Evolutionary conservation across 768 basidiomycete species (phyloP), one percentile per base, ranked within the genome.

Genomic region (Lactifluus pinguis): DNA sequence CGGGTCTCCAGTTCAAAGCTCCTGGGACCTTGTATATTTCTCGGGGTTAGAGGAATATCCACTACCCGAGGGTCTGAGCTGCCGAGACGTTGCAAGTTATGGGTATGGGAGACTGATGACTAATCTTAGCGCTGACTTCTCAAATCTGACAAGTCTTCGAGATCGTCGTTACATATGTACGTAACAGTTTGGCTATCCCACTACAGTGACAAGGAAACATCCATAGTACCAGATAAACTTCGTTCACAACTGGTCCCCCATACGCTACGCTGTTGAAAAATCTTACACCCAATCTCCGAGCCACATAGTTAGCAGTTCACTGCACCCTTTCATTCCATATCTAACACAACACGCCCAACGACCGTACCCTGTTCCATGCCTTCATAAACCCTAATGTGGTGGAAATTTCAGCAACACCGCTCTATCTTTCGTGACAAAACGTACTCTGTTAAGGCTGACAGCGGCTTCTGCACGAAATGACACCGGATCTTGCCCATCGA

Each of bases 401-500:
- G n/a, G 21, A 30, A 55, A 30, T 36, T 36, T 49, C 41, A 59
- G 42, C 59, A 38, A 21, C n/a, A 19, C 2, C n/a, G 39, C 11
- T 15, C 3, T 38, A 49, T 3, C 1, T 38, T 19, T 14, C n/a
- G 44, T 54, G 48, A 53, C 6, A 52, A 14, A n/a, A 76, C 83
- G 63, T 60, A 84, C 80, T 76, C 71, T 39, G 76, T 70, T 47
- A 90, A 77, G 4, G 83, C 79, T 0, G 72, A 66, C 39, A 91
- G 73, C 0, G 75, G 75, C 69, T 74, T 79, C 52, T 74, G 52
- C 45, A 64, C 70, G 64, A 76, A 86, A 65, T 76, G 76, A 60
- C 83, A 83, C 69, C 83, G 86, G 56, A 92, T 86, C 55, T 81
- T 80, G 14, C 89, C 89, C 38, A 75, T 69, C 0, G 84, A 79